A percentile compares a stretch with the other conserved stretches of the same genome.
Evolutionary conservation across 2,329 filamentous ascomycete species (phyloP).

Genomic region (Xylariaceae sp.): DNA sequence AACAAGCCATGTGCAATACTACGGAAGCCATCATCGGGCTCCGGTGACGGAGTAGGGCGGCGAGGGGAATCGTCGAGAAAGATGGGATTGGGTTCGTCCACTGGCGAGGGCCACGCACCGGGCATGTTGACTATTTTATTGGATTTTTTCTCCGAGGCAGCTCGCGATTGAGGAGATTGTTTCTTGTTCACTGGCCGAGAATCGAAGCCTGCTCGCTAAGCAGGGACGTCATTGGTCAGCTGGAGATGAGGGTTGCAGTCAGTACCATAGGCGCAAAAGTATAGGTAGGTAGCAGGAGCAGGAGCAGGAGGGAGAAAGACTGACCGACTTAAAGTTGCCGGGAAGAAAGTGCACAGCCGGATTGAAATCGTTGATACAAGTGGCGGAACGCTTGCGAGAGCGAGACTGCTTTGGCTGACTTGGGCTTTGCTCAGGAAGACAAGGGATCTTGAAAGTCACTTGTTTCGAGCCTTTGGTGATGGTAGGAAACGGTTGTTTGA

Average conservation of each 20-base stretch:
- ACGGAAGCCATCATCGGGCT: not conserved
- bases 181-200: slow-evolving; percentile 5
- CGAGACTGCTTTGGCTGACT: not conserved
- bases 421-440: not conserved
- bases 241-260: slow-evolving; percentile 2
- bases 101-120: slow-evolving; percentile 15
- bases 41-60: not conserved
- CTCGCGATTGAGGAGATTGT: not conserved
- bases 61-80: not conserved
- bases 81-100: slow-evolving; percentile 4
- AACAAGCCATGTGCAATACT: slow-evolving; percentile 1
- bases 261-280: not conserved
- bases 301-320: not conserved
- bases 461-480: not conserved
- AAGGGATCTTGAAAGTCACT: slow-evolving; percentile 10
- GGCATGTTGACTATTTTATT: slow-evolving; percentile 7
- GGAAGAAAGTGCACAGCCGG: slow-evolving; percentile 3
- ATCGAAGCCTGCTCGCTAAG: slow-evolving; percentile 14
- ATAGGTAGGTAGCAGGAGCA: not conserved
- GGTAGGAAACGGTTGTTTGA: too few relatives aligned
- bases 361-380: not conserved
- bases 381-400: slow-evolving; percentile 1
- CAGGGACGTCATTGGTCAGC: slow-evolving; percentile 15
- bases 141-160: not conserved
- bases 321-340: not conserved